Evolutionary conservation across 2,329 filamentous ascomycete species (phyloP), one percentile per base, ranked within the genome.

Genomic region (Endothia cerciana): DNA sequence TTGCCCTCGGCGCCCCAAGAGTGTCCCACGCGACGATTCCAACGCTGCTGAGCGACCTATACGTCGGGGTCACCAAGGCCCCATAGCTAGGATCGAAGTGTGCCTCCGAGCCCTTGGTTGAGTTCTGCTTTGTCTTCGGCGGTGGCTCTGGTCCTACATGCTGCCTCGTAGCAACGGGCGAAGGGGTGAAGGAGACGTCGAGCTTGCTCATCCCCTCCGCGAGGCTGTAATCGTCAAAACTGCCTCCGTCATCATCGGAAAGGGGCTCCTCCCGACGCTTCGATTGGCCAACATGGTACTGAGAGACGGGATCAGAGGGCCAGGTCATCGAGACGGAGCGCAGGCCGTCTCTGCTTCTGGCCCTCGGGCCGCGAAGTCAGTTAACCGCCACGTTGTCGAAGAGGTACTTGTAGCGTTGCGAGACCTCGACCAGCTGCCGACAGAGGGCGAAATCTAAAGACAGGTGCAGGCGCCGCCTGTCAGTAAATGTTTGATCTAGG

Each of bases 371-470:
- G 11, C 30, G 28, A 36, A 56, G 60, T 69, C 67, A 69, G 59
- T 69, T 63, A 63, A 43, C 68, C 68, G 68, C 69, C 74, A 70
- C 85, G 74, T 91, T 93, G 43, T 80, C 72, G 75, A 97, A 97
- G 61, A 98, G 90, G 68, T 88, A 82, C 74, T 90, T 91, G 75
- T 93, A 87, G 60, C 89, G 86, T 78, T 97, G 94, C 41, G 93
- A 95, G 43, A 88, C 89, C 65, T 97, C 91, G 19, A 97, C 94
- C 3, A 97, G 91, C 0, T 90, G 87, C 65, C 92, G 88, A 67
- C 89, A 90, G 41, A 92, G 85, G 62, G 83, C 84, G 77, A 91
- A 92, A 79, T 97, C 93, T 94, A 30, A 4, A 10, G 5, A 7
- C 19, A 45, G 15, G 11, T 8, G 1, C 6, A 49, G 8, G 5